Conservation (phyloP, 2,329 filamentous ascomycete genomes). For the Magnaporthiopsis incrustans region DNA sequence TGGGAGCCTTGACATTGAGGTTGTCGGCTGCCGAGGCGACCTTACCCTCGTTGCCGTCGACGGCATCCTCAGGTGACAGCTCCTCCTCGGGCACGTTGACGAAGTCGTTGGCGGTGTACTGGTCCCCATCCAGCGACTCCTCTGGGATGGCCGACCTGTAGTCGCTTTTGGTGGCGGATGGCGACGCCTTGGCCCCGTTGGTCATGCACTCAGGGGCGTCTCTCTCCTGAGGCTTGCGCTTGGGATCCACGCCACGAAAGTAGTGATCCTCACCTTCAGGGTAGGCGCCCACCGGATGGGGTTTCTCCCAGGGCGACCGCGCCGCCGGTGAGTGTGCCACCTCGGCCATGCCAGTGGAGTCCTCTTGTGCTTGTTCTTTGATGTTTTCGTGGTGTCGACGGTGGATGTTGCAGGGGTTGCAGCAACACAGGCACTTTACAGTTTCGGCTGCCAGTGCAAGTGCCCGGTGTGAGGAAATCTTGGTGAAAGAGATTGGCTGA, state of each 20-base stretch:
- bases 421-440: neutral
- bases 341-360: constrained; percentile 1
- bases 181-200: neutral
- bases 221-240: constrained; percentile 7
- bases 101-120: constrained; percentile 5
- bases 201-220: constrained; percentile 5
- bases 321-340: neutral
- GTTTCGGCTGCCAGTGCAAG: neutral
- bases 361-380: neutral
- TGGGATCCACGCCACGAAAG: constrained; percentile 1
- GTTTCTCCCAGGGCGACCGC: constrained; percentile 1
- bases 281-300: neutral
- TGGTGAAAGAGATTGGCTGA: neutral
- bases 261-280: constrained; percentile 4
- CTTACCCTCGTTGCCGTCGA: neutral
- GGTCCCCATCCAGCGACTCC: neutral
- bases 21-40: neutral
- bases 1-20: constrained; percentile 9
- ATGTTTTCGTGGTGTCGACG: neutral
- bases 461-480: neutral
- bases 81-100: constrained; percentile 13
- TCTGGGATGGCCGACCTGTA: neutral
- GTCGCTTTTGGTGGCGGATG: neutral
- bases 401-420: neutral
- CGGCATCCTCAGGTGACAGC: constrained; percentile 6